Base-by-base conservation (phyloP, 2,329 filamentous ascomycete genomes). In the Alternaria brassicicola region DNA sequence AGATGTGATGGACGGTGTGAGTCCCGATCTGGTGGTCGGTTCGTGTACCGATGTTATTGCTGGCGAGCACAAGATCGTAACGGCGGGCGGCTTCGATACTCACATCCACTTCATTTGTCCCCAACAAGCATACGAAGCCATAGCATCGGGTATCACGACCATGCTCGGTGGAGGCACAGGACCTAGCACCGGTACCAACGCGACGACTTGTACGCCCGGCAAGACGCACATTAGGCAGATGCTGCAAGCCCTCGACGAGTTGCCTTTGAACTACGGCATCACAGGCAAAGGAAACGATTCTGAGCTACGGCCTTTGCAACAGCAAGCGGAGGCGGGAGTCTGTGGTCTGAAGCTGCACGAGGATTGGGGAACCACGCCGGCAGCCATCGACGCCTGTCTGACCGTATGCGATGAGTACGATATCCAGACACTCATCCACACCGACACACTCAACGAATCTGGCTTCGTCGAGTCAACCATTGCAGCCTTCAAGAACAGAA, bases 61-160 rank as follows among this genome's bases (percentile, higher is more conserved):
- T 17, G 93, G 88, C 13, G 94, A 98, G 79, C 88, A 90, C 68
- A 91, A 91, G 80, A 97, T 98, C 63, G 80, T 98, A 52, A 98
- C 94, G 0, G 91, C 93, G 1, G 94, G 94, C 65, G 94, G 91
- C 1, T 87, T 97, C 63, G 94, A 98, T 77, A 87, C 90, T 4
- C 93, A 97, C 70, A 92, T 97, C 62, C 94, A 98, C 77, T 92
- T 94, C 71, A 97, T 98, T 75, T 97, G 93, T 72, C 94, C 94
- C 3, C 93, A 98, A 73, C 94, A 98, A 79, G 89, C 88, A 1
- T 81, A 91, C 28, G 94, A 98, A 74, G 86, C 92, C 6, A 84
- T 97, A 53, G 86, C 93, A 6, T 90, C 91, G 13, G 94, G 94
- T 45, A 87, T 98, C 62, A 98, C 94, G 0, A 96, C 93, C 0